phyloP scores from a whole-genome alignment of 345 rosid species.

The Syzygium grande region DNA sequence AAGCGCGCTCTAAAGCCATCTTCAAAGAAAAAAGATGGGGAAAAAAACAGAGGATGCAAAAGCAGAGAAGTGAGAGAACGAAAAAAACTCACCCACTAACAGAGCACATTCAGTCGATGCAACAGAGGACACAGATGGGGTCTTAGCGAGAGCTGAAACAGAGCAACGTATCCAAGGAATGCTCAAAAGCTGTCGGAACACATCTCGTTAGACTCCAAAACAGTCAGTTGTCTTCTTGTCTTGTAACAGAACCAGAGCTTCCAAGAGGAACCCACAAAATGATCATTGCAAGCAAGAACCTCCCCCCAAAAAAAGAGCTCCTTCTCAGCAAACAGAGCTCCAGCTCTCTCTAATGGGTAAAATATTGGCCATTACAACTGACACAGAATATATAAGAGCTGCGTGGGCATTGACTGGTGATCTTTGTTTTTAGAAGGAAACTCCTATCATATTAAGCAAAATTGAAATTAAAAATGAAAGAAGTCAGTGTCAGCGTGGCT shows the following conservation, averaged over 20 bases:
- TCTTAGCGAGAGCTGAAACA: neutral
- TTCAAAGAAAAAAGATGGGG: neutral
- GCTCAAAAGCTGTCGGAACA: neutral
- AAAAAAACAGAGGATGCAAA: neutral
- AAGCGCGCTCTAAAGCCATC: neutral
- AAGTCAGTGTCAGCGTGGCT: slow-evolving; percentile 6
- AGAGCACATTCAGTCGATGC: neutral
- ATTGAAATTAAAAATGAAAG: neutral
- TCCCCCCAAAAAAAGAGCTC: neutral
- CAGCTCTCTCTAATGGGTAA: neutral
- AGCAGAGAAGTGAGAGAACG: neutral
- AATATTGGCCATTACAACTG: neutral
- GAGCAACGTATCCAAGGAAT: neutral
- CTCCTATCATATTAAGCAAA: neutral
- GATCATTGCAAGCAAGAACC: neutral
- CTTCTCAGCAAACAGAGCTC: neutral
- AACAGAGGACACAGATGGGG: neutral
- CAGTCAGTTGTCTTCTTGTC: neutral
- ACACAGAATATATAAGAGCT: neutral
- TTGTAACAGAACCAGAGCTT: neutral
- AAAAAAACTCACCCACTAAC: neutral
- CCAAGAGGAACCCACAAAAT: neutral
- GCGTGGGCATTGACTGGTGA: neutral
- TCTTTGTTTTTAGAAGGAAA: neutral
- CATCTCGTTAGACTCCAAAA: neutral